Evolutionary conservation across 305 asterid species (phyloP).

Genomic region (Plantago rigida): DNA sequence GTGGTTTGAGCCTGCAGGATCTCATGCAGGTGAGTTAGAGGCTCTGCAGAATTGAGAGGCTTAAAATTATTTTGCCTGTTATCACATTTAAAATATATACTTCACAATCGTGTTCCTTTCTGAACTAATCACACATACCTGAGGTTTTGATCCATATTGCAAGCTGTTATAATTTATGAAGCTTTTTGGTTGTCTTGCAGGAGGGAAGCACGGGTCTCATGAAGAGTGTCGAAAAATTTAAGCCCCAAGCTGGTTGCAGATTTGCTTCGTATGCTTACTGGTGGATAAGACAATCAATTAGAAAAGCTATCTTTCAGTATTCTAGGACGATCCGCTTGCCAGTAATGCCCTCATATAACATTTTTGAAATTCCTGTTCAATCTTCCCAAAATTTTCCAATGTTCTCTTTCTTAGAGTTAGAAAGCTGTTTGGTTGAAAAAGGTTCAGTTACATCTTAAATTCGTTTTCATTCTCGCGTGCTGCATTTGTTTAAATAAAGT

Average conservation of each 20-base stretch:
- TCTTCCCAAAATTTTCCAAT: not conserved
- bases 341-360: constrained; percentile 39
- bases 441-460: no score
- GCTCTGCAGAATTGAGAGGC: constrained; percentile 17
- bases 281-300: constrained; percentile 83
- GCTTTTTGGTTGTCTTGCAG: constrained; percentile 39
- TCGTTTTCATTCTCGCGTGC: no score
- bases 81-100: not conserved
- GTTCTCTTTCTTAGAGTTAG: not conserved
- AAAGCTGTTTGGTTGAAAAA: not conserved
- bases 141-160: not conserved
- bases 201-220: constrained; percentile 84
- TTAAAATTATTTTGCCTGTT: constrained; percentile 17
- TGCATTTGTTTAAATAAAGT: no score
- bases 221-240: constrained; percentile 86
- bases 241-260: constrained; percentile 75
- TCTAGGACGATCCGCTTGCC: constrained; percentile 89
- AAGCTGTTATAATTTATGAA: constrained; percentile 11
- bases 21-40: constrained; percentile 62
- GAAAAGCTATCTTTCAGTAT: constrained; percentile 74
- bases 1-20: constrained; percentile 79
- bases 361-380: constrained; percentile 22
- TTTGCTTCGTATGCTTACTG: constrained; percentile 89
- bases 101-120: not conserved
- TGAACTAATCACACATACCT: constrained; percentile 11